These are phyloP conservation scores for Colletotrichum sidae DNA, from an alignment of 2,329 filamentous ascomycete species.

Conservation along the genomic window DNA sequence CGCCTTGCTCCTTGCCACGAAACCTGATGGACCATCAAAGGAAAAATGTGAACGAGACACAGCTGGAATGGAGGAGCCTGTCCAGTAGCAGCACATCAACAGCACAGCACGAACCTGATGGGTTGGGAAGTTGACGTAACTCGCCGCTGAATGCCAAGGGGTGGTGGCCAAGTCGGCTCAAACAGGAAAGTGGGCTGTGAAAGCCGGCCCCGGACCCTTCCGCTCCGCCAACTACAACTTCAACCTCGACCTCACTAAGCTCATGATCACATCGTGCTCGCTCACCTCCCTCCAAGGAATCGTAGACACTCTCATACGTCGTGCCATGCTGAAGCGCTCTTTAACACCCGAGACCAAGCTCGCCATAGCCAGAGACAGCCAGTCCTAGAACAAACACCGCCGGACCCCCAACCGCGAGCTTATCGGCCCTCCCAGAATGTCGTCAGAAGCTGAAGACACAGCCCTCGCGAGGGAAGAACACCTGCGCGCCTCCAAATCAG, in stretches of 20 bases:
- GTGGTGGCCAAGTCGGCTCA: conserved; percentile 27
- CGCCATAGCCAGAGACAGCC: too few species aligned
- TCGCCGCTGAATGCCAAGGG: conserved; percentile 16
- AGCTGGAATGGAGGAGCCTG: too few species aligned
- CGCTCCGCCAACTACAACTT: background rate
- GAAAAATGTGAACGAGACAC: too few species aligned
- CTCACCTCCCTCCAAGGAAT: too few species aligned
- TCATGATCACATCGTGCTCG: too few species aligned
- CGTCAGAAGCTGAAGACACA: conserved; percentile 3
- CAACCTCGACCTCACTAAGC: conserved; percentile 4
- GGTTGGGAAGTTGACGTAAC: background rate
- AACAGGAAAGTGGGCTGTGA: conserved; percentile 32
- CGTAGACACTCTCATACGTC: too few species aligned
- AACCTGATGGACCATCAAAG: too few species aligned
- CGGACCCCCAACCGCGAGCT: background rate
- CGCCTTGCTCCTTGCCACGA: too few species aligned
- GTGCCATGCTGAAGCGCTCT: too few species aligned
- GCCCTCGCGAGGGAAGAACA: conserved; percentile 22
- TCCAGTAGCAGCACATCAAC: too few species aligned
- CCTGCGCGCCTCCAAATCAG: conserved; percentile 23
- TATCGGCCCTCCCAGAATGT: background rate
- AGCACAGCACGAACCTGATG: background rate
- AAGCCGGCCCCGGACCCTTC: conserved; percentile 15
- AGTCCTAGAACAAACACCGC: background rate
- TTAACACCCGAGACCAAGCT: too few species aligned